Evolutionary conservation across 1,284 basidiomycete species (phyloP), one percentile per base, ranked within the genome.

Genomic region (Amylostereum areolatum): DNA sequence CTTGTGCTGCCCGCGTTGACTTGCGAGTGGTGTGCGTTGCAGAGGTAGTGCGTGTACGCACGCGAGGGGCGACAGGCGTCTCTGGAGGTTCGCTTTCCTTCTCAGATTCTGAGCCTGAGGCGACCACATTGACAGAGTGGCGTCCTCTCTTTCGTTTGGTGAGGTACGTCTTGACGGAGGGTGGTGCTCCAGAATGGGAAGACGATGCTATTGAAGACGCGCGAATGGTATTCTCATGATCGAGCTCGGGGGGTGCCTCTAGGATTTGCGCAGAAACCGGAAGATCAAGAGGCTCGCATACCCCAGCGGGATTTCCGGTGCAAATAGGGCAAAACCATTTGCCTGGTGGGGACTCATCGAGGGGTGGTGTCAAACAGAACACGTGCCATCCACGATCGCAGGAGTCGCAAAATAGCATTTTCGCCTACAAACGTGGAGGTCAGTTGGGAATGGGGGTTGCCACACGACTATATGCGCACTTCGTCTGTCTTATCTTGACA

Each of bases 321-420:
- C 88, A 90, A 37, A 65, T 55, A 31, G 85, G 85, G 64, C 88
- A 90, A 59, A 79, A 74, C 88, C 89, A 89, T 62, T 73, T 74
- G 56, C 89, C 92, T 39, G 81, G 77, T 1, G 92, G 92, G 18
- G 81, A 73, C 54, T 80, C 73, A 48, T 75, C 71, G 12, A 93
- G 70, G 2, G 86, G 82, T 35, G 93, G 92, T 18, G 75, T 63
- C 44, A 97, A 74, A 67, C 95, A 97, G 59, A 89, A 82, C 70
- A 86, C 84, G 66, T 99, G 96, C 90, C 91, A 97, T 34, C 92
- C 87, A 73, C 93, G 77, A 72, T 99, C 96, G 65, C 96, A 99
- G 46, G 76, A 80, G 71, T 98, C 96, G 66, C 96, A 99, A 59
- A 98, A 90, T 55, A 98, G 69, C 59, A 98, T 85, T 50, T 81